A percentile compares a stretch with the other conserved stretches of the same genome.
Evolutionary conservation across 164 flowering plant genomes (phyloP).

Genomic region (Tetracentron sinense): DNA sequence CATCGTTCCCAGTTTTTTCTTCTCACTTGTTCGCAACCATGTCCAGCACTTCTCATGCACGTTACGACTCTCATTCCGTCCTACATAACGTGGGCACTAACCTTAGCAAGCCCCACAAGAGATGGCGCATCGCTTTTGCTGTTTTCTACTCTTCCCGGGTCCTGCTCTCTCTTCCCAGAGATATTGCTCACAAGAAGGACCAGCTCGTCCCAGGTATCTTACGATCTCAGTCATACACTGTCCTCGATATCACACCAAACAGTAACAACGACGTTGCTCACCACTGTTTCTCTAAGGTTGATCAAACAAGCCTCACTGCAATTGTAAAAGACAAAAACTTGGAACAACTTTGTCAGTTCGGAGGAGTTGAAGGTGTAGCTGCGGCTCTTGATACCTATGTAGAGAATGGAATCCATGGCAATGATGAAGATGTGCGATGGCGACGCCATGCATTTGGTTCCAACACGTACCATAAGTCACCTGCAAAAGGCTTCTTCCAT

Average conservation of each 20-base stretch:
- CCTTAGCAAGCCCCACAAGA: slow-evolving; percentile 1
- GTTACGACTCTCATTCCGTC: not conserved
- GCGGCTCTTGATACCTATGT: slow-evolving; percentile 28
- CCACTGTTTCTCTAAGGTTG: slow-evolving; percentile 1
- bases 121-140: slow-evolving; percentile 12
- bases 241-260: slow-evolving; percentile 15
- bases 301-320: slow-evolving; percentile 21
- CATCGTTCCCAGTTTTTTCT: too few species aligned
- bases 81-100: not conserved
- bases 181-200: slow-evolving; percentile 5
- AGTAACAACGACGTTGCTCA: not conserved
- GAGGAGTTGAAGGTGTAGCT: slow-evolving; percentile 41
- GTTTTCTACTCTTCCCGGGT: slow-evolving; percentile 6
- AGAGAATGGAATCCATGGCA: slow-evolving; percentile 39
- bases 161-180: not conserved
- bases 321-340: slow-evolving; percentile 37
- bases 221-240: slow-evolving; percentile 1
- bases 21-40: too few species aligned
- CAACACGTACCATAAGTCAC: slow-evolving; percentile 45
- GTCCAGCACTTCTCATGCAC: not conserved
- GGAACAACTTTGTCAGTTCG: slow-evolving; percentile 20
- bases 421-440: slow-evolving; percentile 18
- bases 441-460: slow-evolving; percentile 39
- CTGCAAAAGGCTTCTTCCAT: slow-evolving; percentile 40
- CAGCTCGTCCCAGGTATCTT: not conserved